Conservation (phyloP, 129 eudicot genomes). For the Ambrosia artemisiifolia region DNA sequence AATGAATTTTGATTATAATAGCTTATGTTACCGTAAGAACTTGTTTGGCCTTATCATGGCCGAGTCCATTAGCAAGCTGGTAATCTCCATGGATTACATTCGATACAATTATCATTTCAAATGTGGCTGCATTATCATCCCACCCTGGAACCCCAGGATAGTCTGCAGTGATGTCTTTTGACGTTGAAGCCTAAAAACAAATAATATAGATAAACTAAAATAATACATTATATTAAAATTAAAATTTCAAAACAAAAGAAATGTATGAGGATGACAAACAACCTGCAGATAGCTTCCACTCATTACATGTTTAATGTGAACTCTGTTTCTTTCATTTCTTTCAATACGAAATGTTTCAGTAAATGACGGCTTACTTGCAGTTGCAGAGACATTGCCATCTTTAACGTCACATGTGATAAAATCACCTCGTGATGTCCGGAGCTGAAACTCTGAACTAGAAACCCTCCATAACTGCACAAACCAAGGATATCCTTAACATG, state of each 20-base stretch:
- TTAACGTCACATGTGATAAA: conserved; percentile 46
- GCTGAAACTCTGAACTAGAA: conserved; percentile 51
- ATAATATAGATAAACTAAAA: too few relatives aligned
- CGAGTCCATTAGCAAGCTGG: conserved; percentile 77
- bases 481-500: background rate
- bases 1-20: background rate
- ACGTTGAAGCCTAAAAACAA: conserved; percentile 47
- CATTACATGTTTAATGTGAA: conserved; percentile 42
- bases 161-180: conserved; percentile 61
- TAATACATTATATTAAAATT: too few relatives aligned
- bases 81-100: conserved; percentile 67
- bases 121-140: conserved; percentile 77
- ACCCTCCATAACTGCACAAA: conserved; percentile 65
- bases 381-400: conserved; percentile 45
- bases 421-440: conserved; percentile 53
- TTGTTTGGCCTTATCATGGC: conserved; percentile 52
- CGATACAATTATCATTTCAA: conserved; percentile 54
- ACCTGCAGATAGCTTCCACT: conserved; percentile 61
- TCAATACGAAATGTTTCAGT: conserved; percentile 56
- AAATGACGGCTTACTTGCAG: conserved; percentile 38
- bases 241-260: too few relatives aligned
- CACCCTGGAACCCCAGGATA: conserved; percentile 61
- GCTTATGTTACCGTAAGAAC: conserved; percentile 42
- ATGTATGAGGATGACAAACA: background rate
- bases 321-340: conserved; percentile 37